phyloP scores from a whole-genome alignment of 257 asterid genomes.

The Lycium ferocissimum region DNA sequence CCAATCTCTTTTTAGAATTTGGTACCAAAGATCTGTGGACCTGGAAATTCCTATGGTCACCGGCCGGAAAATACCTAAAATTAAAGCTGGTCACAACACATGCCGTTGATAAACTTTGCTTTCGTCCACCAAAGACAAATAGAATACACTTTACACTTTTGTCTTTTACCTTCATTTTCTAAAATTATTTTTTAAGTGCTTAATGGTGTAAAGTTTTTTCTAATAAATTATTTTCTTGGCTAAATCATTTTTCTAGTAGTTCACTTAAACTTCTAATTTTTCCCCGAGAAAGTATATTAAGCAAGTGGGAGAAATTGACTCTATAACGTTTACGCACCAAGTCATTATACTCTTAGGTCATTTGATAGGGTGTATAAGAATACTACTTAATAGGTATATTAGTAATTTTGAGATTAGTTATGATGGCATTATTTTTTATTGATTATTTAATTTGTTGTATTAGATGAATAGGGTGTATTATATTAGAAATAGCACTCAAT shows the following conservation, averaged over 20 bases:
- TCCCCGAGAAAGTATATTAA: not conserved
- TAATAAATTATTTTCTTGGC: not conserved
- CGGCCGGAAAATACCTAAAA: constrained; percentile 7
- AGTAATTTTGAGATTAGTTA: too few relatives aligned
- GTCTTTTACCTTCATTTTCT: not conserved
- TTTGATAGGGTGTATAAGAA: too few relatives aligned
- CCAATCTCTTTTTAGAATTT: constrained; percentile 15
- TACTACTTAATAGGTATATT: too few relatives aligned
- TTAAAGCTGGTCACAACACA: constrained; percentile 6
- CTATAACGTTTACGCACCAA: not conserved
- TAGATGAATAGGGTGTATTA: too few relatives aligned
- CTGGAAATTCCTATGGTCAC: too few relatives aligned
- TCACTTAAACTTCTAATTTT: not conserved
- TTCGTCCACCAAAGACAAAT: constrained; percentile 11
- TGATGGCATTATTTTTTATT: too few relatives aligned
- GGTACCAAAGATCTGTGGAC: not conserved
- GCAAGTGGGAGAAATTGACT: not conserved
- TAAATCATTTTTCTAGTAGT: not conserved
- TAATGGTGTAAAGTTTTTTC: not conserved
- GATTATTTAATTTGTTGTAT: too few relatives aligned
- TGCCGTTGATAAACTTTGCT: constrained; percentile 20
- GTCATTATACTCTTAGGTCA: not conserved
- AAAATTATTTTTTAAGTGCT: not conserved
- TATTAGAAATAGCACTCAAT: too few relatives aligned
- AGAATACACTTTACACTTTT: not conserved